Evolutionary conservation across 129 eudicot species (phyloP), one percentile per base, ranked within the genome.

Genomic region (Pittosporum tobira): DNA sequence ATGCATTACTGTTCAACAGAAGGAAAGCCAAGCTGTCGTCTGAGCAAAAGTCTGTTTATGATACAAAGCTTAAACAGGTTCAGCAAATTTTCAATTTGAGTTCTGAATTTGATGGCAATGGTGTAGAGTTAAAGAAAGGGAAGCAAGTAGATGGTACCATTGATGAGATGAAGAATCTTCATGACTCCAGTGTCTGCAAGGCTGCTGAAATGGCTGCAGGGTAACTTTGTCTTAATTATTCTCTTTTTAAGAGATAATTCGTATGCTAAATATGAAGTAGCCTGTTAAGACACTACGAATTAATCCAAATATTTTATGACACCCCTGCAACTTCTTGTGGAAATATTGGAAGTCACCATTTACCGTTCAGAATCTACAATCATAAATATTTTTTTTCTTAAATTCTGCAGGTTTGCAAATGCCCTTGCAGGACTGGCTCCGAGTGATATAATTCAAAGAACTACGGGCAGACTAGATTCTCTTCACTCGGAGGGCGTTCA

Each of bases 141-240:
- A 93, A 93, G 86, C 76, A 76, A 71, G 70, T 81, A 18, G 95
- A 75, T 40, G 72, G 56, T 21, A 70, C 72, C 48, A 44, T 38
- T 48, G 74, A 74, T 71, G 99, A 93, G 77, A 65, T 93, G 71
- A 87, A 79, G 71, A 84, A 64, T 62, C 82, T 93, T 49, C 88
- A 81, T 65, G 82, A 73, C 38, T 77, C 99, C 34, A 93, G 99
- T 69, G 84, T 84, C 67, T 80, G 70, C 51, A 87, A 87, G 77
- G 96, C 99, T 67, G 94, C 96, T 42, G 93, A 87, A 68, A 63
- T 93, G 88, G 94, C 99, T 65, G 84, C 99, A 23, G 99, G 99
- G 99, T 93, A 74, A 73, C 50, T 23, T 64, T 46, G 2, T 42
- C 27, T 30, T 34, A 30, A 9, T 25, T 21, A 2, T 54, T n/a